These are phyloP conservation scores for Phytophthora chlamydospora DNA, from an alignment of 352 stramenopile genomes.

Conservation along the genomic window DNA sequence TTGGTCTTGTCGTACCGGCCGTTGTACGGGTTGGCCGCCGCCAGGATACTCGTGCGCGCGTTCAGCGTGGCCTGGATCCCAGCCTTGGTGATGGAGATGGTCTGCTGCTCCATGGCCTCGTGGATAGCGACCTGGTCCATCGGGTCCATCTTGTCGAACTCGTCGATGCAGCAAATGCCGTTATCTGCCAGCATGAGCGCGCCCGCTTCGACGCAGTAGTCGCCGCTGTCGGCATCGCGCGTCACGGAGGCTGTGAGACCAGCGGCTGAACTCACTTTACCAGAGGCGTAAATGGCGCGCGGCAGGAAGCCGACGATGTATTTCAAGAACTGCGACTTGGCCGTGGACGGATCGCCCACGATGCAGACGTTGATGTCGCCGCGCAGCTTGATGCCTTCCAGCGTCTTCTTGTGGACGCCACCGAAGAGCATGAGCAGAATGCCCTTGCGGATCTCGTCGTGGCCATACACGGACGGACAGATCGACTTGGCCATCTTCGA, in stretches of 20 bases:
- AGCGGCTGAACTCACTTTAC: constrained; percentile 97
- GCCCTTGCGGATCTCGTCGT: constrained; percentile 93
- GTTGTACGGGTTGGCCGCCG: constrained; percentile 98
- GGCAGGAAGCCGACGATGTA: constrained; percentile 95
- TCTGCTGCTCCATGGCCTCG: constrained; percentile 99
- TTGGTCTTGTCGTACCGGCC: constrained; percentile 94
- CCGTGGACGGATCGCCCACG: constrained; percentile 97
- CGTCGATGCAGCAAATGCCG: constrained; percentile 99
- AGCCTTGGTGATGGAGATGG: constrained; percentile 98
- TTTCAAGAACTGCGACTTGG: constrained; percentile 99
- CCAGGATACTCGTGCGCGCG: constrained; percentile 99
- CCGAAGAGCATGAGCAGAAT: constrained; percentile 98
- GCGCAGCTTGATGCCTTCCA: constrained; percentile 97
- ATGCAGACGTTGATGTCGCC: constrained; percentile 99
- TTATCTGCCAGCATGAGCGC: constrained; percentile 99
- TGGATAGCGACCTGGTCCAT: constrained; percentile 98
- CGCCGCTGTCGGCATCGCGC: constrained; percentile 93
- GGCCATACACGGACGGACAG: constrained; percentile 97
- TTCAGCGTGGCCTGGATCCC: constrained; percentile 99
- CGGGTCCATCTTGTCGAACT: constrained; percentile 99
- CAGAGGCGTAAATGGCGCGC: constrained; percentile 98
- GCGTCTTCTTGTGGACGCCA: constrained; percentile 97
- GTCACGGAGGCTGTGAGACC: constrained; percentile 98
- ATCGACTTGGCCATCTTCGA: constrained; percentile 95
- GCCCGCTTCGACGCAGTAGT: constrained; percentile 92